phyloP scores from a whole-genome alignment of 1,284 basidiomycete genomes.

The Cutaneotrichosporon sp. region DNA sequence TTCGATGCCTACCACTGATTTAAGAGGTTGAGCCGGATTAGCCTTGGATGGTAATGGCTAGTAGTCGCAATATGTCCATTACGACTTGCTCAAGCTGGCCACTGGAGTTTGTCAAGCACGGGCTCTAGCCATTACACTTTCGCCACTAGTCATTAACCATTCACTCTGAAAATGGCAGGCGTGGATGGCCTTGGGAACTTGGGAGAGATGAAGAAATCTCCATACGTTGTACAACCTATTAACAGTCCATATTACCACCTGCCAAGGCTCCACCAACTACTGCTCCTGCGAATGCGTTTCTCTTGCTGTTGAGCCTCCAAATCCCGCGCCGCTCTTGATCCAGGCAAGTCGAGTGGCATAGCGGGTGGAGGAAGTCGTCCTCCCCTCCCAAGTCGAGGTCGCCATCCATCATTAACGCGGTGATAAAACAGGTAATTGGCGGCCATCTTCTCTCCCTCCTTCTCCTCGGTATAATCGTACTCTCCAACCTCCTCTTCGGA shows the following conservation, averaged over 20 bases:
- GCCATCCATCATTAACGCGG: not conserved
- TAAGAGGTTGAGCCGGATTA: no score
- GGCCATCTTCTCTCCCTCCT: not conserved
- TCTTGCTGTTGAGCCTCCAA: not conserved
- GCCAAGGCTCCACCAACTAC: not conserved
- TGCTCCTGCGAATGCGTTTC: not conserved
- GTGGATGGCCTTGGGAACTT: no score
- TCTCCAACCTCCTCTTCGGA: not conserved
- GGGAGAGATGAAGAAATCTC: no score
- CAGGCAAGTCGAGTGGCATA: not conserved
- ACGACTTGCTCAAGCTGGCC: no score
- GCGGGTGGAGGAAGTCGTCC: not conserved
- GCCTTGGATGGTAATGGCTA: no score
- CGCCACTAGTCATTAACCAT: no score
- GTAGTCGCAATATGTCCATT: no score
- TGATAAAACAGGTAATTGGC: not conserved
- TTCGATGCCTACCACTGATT: no score
- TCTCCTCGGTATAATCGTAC: not conserved
- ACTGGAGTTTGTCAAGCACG: no score
- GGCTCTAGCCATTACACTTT: no score
- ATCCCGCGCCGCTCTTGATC: not conserved
- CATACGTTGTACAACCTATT: not conserved
- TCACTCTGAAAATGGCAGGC: no score
- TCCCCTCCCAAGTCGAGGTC: not conserved
- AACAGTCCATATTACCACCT: not conserved